Evolutionary conservation across 495 filamentous ascomycete species (phyloP), one percentile per base, ranked within the genome.

Genomic region (Choiromyces venosus): DNA sequence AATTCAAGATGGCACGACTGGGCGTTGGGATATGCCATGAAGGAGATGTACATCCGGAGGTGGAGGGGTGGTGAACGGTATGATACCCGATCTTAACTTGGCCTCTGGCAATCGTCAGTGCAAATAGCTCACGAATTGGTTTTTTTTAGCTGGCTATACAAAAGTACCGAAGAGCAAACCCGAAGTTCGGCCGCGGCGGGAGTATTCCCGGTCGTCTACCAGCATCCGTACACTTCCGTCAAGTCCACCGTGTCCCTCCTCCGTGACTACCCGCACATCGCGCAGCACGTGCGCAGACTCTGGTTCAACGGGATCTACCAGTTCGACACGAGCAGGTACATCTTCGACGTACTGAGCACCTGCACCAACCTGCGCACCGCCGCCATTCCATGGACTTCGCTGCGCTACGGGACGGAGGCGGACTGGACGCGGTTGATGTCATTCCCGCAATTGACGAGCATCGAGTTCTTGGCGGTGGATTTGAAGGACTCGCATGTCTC

Each of bases 301-400:
- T 88, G 86, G 86, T 86, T 88, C 77, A 83, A 87, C 61, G 87
- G 87, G 19, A 86, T 87, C 71, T 84, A 87, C 74, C 82, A 81
- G 19, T 80, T 83, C 61, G 85, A 87, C 75, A 86, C 84, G 0
- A 83, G 83, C 74, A 73, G 78, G 9, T 76, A 84, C 67, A 82
- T 88, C 64, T 84, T 86, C 69, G 69, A 81, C 19, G 81, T 85
- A 46, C 76, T 87, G 33, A 74, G 79, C 38, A 81, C 78, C 72
- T 87, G 85, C 76, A 72, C 72, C 35, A 81, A 83, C 36, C 73
- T 88, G n/a, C 70, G 78, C 0, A 83, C 81, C n/a, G 77, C 85
- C 14, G 84, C 83, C 9, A 77, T 87, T 35, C 87, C 86, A 9
- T 88, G 87, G 87, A 87, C 87, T 2, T 78, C 83, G 9, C 67